Evolutionary conservation across 2,329 filamentous ascomycete species (phyloP).

Genomic region (Neofusicoccum parvum): DNA sequence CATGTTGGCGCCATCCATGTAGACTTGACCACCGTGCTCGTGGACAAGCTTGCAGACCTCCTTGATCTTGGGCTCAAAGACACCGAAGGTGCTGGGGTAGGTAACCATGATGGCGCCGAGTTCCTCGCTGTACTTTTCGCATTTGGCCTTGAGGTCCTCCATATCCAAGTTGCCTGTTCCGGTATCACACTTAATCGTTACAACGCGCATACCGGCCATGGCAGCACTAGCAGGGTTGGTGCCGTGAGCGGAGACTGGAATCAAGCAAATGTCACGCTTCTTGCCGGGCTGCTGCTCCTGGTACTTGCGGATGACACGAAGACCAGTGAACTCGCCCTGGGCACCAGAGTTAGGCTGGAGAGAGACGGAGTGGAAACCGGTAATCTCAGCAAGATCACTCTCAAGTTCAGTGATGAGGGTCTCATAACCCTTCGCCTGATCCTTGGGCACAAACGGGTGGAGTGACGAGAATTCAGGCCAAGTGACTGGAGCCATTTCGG

Average conservation of each 20-base stretch:
- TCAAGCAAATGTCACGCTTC: conserved; percentile 88
- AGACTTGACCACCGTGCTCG: conserved; percentile 85
- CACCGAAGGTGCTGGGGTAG: conserved; percentile 91
- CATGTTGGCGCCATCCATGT: conserved; percentile 99
- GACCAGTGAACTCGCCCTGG: conserved; percentile 90
- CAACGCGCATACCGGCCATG: conserved; percentile 94
- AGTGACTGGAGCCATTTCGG: conserved; percentile 87
- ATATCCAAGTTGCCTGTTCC: conserved; percentile 89
- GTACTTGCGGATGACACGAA: conserved; percentile 85
- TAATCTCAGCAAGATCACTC: conserved; percentile 76
- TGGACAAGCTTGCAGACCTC: conserved; percentile 85
- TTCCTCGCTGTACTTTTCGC: conserved; percentile 81
- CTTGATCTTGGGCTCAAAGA: conserved; percentile 89
- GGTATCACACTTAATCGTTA: conserved; percentile 86
- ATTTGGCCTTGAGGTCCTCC: conserved; percentile 82
- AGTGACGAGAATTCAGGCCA: conserved; percentile 74
- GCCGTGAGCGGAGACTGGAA: conserved; percentile 91
- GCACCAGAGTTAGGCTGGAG: conserved; percentile 95
- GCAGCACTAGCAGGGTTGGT: conserved; percentile 94
- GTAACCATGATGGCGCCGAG: conserved; percentile 95
- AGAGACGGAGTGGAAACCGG: conserved; percentile 85
- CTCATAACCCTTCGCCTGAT: conserved; percentile 68
- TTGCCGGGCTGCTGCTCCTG: conserved; percentile 67
- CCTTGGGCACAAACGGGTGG: conserved; percentile 74
- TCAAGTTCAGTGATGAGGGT: conserved; percentile 73